Evolutionary conservation across 345 rosid species (phyloP).

Genomic region (Eucalyptus brandiana): DNA sequence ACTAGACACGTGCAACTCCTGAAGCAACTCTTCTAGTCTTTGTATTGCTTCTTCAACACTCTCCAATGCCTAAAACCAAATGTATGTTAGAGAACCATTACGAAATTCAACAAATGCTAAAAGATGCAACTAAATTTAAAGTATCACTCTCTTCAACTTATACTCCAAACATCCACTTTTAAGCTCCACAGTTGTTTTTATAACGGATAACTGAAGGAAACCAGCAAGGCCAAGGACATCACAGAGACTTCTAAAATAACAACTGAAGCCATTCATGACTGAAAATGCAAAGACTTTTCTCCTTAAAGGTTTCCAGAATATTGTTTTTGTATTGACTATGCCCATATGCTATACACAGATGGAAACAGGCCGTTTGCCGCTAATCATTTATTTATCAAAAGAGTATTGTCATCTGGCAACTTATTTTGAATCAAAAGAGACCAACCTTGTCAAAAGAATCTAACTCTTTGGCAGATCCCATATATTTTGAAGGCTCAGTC

Average conservation of each 20-base stretch:
- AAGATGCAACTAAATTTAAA: neutral
- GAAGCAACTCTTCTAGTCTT: constrained; percentile 77
- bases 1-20: constrained; percentile 64
- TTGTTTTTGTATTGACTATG: neutral
- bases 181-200: neutral
- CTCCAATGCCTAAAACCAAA: constrained; percentile 60
- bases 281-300: neutral
- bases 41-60: constrained; percentile 84
- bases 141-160: neutral
- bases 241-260: neutral
- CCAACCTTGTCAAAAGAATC: constrained; percentile 83
- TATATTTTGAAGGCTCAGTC: constrained; percentile 10
- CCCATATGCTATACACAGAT: neutral
- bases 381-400: neutral
- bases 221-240: neutral
- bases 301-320: neutral
- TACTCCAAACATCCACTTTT: neutral
- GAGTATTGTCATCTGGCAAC: neutral
- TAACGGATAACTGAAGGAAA: neutral
- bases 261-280: neutral
- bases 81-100: neutral
- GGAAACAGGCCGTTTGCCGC: neutral
- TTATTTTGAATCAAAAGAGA: neutral
- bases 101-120: neutral
- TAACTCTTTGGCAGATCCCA: constrained; percentile 20